These are phyloP conservation scores for Leccinum broughii DNA, from an alignment of 768 basidiomycete species.

Conservation along the genomic window DNA sequence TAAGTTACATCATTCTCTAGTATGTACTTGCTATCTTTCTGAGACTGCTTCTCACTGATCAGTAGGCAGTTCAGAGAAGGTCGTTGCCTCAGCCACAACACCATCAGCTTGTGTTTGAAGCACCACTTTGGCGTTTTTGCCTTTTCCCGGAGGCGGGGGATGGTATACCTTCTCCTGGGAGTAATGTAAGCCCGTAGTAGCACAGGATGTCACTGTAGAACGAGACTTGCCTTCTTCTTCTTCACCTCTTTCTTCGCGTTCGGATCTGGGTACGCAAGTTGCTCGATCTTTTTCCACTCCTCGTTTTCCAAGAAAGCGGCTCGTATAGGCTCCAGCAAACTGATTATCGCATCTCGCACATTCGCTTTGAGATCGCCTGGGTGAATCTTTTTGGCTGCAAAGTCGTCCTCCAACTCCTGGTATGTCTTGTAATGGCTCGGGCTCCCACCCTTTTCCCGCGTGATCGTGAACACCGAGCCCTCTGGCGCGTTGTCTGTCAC, in stretches of 20 bases:
- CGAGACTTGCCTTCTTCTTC: conserved; percentile 51
- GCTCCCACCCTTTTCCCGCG: conserved; percentile 74
- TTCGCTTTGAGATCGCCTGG: conserved; percentile 87
- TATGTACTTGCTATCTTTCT: neutral
- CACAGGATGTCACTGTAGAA: neutral
- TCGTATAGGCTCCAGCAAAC: conserved; percentile 78
- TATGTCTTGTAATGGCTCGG: conserved; percentile 71
- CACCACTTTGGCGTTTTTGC: conserved; percentile 45
- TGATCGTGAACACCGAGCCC: conserved; percentile 80
- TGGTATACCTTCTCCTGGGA: conserved; percentile 77
- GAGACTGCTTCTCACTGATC: neutral
- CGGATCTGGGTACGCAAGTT: conserved; percentile 82
- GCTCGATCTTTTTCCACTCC: conserved; percentile 79
- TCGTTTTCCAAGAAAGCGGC: conserved; percentile 72
- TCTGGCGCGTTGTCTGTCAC: conserved; percentile 67
- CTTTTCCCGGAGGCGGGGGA: conserved; percentile 81
- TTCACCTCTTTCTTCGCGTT: conserved; percentile 62
- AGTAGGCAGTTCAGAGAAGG: neutral
- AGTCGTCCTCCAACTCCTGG: conserved; percentile 70
- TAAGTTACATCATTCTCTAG: neutral
- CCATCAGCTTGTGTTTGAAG: neutral
- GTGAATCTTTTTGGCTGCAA: conserved; percentile 74
- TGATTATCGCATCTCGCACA: conserved; percentile 72
- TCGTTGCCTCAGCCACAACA: neutral
- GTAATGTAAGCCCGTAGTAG: neutral